Percentiles rank a stretch among this genome's conserved stretches.
phyloP scores from a whole-genome alignment of 2,329 filamentous ascomycete genomes.

The Pseudogymnoascus pannorum region DNA sequence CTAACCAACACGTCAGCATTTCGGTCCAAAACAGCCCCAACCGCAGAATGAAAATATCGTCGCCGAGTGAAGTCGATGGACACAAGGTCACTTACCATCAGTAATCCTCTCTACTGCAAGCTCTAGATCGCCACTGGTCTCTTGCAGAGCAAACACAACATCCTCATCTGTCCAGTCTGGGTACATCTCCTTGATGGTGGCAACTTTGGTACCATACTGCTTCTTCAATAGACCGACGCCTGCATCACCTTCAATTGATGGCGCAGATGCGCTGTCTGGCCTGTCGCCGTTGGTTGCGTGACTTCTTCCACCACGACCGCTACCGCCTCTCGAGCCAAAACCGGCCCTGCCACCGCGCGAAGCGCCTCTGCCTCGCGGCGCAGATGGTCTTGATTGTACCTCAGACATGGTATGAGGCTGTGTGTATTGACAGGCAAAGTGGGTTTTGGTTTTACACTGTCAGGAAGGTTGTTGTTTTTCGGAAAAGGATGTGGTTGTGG shows the following conservation, averaged over 20 bases:
- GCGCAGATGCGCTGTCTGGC: conserved; percentile 49
- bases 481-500: conserved; percentile 8
- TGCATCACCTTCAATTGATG: conserved; percentile 69
- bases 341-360: conserved; percentile 78
- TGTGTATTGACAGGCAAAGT: conserved; percentile 12
- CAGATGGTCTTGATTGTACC: conserved; percentile 74
- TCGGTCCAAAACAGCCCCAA: not conserved
- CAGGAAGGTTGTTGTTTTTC: conserved; percentile 5
- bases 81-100: conserved; percentile 50
- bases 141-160: conserved; percentile 84
- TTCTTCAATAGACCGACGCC: conserved; percentile 90
- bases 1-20: conserved; percentile 35
- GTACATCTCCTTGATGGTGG: conserved; percentile 85
- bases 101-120: conserved; percentile 70
- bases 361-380: conserved; percentile 83
- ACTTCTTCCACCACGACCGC: conserved; percentile 53
- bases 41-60: not conserved
- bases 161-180: conserved; percentile 93
- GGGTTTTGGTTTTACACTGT: not conserved
- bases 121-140: conserved; percentile 73
- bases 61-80: conserved; percentile 9
- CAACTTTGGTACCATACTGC: conserved; percentile 72
- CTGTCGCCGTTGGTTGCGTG: conserved; percentile 68
- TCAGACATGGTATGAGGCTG: conserved; percentile 71
- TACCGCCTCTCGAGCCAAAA: conserved; percentile 59